Evolutionary conservation across 352 stramenopile genomes (phyloP).

Genomic region (Phytophthora pseudosyringae): DNA sequence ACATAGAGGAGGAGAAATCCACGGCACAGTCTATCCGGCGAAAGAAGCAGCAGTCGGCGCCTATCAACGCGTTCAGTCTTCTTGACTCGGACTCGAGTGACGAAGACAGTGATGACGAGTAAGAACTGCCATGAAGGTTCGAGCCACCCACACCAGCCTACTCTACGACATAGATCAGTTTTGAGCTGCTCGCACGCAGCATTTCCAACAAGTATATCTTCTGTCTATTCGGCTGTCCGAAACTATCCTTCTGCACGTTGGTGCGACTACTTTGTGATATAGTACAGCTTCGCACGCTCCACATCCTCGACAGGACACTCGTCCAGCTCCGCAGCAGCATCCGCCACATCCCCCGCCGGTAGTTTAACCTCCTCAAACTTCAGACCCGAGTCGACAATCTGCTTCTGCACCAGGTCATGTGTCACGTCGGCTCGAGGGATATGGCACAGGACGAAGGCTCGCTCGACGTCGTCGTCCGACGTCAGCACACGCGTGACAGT

Average conservation of each 20-base stretch:
- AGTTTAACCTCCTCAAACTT: constrained; percentile 44
- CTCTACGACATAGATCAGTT: constrained; percentile 16
- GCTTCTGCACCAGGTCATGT: constrained; percentile 58
- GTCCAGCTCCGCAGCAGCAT: constrained; percentile 37
- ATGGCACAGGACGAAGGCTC: constrained; percentile 68
- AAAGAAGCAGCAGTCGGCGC: constrained; percentile 32
- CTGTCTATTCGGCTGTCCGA: constrained; percentile 22
- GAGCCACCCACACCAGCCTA: background rate
- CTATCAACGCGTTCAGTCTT: constrained; percentile 83
- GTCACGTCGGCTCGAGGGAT: constrained; percentile 75
- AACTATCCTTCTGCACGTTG: background rate
- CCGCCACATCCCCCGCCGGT: constrained; percentile 28
- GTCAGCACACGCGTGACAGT: constrained; percentile 53
- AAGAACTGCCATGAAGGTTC: background rate
- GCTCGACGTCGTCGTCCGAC: constrained; percentile 11
- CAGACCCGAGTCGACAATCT: constrained; percentile 51
- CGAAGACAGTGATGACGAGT: constrained; percentile 52
- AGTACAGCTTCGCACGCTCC: constrained; percentile 62
- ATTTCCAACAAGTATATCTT: constrained; percentile 9
- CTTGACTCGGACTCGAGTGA: constrained; percentile 91
- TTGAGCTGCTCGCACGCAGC: background rate
- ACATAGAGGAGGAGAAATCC: constrained; percentile 37
- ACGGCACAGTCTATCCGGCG: background rate
- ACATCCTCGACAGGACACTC: constrained; percentile 69
- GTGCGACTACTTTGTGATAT: constrained; percentile 43